A percentile compares a stretch with the other conserved stretches of the same genome.
phyloP scores from a whole-genome alignment of 805 yeast species.

The Priceomyces medius region DNA sequence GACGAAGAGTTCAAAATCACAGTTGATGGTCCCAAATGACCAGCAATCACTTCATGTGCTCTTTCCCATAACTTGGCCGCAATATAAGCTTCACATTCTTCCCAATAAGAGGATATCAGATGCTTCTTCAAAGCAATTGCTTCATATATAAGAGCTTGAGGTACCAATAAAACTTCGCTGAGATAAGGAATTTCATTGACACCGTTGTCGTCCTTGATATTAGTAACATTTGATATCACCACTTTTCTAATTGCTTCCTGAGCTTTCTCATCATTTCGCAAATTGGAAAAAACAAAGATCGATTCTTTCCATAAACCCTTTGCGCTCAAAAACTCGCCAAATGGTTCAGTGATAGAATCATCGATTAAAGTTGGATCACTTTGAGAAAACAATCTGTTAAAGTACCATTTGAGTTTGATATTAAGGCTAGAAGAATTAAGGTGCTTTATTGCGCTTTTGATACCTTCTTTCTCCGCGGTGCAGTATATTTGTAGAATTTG shows the following conservation, averaged over 20 bases:
- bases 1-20: slow-evolving; percentile 48
- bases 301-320: slow-evolving; percentile 58
- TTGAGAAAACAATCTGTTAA: slow-evolving; percentile 41
- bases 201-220: slow-evolving; percentile 23
- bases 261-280: slow-evolving; percentile 48
- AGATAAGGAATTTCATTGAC: slow-evolving; percentile 35
- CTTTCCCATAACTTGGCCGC: slow-evolving; percentile 58
- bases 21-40: slow-evolving; percentile 69
- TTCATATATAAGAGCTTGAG: slow-evolving; percentile 47
- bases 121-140: slow-evolving; percentile 61
- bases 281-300: slow-evolving; percentile 59
- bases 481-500: slow-evolving; percentile 22
- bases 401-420: slow-evolving; percentile 50
- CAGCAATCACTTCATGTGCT: slow-evolving; percentile 61
- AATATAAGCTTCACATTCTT: slow-evolving; percentile 60
- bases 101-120: slow-evolving; percentile 49
- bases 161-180: slow-evolving; percentile 44
- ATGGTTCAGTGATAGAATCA: slow-evolving; percentile 29
- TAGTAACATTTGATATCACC: slow-evolving; percentile 32
- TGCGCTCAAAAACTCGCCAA: slow-evolving; percentile 51
- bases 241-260: slow-evolving; percentile 38
- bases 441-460: slow-evolving; percentile 8
- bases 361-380: slow-evolving; percentile 11
- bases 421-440: slow-evolving; percentile 22
- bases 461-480: slow-evolving; percentile 6